Conservation (phyloP, 1,284 basidiomycete species). For the Trametes pubescens region DNA sequence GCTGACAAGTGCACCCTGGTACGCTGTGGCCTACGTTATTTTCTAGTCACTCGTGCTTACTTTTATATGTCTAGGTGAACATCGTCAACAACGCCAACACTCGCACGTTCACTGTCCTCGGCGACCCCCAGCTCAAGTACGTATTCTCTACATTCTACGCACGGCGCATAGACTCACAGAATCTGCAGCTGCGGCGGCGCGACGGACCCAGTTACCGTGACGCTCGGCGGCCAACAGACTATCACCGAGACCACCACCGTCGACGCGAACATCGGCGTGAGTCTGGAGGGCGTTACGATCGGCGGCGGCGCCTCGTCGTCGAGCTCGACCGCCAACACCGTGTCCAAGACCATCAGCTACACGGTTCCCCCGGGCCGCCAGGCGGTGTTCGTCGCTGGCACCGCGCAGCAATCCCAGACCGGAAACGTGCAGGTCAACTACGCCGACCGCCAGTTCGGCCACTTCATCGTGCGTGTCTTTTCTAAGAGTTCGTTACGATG, state of each 20-base stretch:
- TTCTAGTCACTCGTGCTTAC: not conserved
- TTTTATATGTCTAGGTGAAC: constrained; percentile 9
- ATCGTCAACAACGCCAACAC: constrained; percentile 18
- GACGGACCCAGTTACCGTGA: constrained; percentile 12
- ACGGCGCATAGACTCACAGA: not conserved
- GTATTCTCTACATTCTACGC: not conserved
- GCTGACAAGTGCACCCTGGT: constrained; percentile 10
- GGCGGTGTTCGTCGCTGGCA: constrained; percentile 12
- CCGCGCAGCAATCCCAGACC: constrained; percentile 4
- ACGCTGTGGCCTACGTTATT: not conserved
- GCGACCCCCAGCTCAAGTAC: constrained; percentile 25
- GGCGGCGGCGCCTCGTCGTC: constrained; percentile 14
- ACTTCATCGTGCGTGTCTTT: constrained; percentile 7
- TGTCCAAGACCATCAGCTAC: constrained; percentile 16
- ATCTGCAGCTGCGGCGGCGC: constrained; percentile 19
- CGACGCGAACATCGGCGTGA: constrained; percentile 18
- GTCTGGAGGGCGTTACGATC: constrained; percentile 18
- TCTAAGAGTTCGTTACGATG: no score
- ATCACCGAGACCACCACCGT: constrained; percentile 11
- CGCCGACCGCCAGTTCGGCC: constrained; percentile 7
- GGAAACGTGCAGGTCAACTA: constrained; percentile 15
- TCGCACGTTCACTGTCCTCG: constrained; percentile 17
- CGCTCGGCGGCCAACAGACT: constrained; percentile 13
- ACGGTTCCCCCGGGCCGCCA: constrained; percentile 6
- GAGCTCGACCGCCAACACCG: constrained; percentile 10